Evolutionary conservation across 2,329 filamentous ascomycete species (phyloP), one percentile per base, ranked within the genome.

Genomic region (Pseudogymnoascus sp.): DNA sequence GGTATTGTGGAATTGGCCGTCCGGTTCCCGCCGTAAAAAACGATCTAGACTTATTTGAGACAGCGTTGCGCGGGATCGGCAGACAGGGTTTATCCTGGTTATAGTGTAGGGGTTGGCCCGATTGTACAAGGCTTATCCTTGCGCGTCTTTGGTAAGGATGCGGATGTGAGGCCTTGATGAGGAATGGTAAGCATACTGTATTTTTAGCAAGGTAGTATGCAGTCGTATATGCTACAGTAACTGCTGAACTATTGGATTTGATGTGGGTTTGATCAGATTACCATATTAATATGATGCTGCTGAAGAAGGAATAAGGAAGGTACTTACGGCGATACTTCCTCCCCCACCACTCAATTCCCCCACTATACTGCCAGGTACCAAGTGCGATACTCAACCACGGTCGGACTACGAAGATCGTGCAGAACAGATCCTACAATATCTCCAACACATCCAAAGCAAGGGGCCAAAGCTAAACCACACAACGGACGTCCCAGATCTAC

Each of bases 371-470:
- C 44, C 44, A 9, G 44, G 44, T 33, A 54, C 44, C 41, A 26
- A 24, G 24, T n/a, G 40, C 41, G 6, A 50, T 31, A 17, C 11
- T 31, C 44, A 21, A 21, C n/a, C 5, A 15, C n/a, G 5, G 9
- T 5, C 8, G 47, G 11, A 5, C 13, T 29, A n/a, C 31, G 26
- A 31, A 31, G 26, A 50, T 33, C 26, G 9, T 54, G 47, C n/a
- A 54, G 47, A 33, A 54, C 47, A 54, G 21, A 29, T 47, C 21
- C 24, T 47, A 47, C 41, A 47, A 47, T n/a, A 54, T 54, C 47
- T 17, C 29, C 47, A 33, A 54, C 47, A 17, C 26, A 4, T 54
- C 29, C 47, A 5, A 33, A 54, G 29, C 29, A 54, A 33, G 41
- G 41, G 41, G 24, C 24, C 10, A 44, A 47, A 47, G 41, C 41